Percentiles rank a stretch among this genome's conserved stretches.
These are phyloP conservation scores for Lasiodiplodia sp. DNA, from an alignment of 2,329 filamentous ascomycete genomes.

Conservation along the genomic window DNA sequence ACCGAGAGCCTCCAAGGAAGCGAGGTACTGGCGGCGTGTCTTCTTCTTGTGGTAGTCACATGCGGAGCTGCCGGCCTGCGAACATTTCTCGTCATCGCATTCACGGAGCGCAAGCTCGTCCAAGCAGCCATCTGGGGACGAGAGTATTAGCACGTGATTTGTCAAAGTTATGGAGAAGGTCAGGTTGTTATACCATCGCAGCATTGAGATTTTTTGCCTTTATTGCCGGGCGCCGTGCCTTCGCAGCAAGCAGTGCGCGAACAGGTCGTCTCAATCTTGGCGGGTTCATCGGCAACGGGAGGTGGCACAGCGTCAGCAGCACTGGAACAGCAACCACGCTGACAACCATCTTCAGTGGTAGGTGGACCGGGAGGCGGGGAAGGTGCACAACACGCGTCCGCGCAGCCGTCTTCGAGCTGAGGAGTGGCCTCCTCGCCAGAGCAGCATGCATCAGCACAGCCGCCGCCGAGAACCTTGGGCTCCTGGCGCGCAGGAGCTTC, in stretches of 20 bases:
- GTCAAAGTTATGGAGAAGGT: not conserved
- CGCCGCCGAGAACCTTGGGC: not conserved
- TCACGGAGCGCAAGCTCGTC: conserved; percentile 26
- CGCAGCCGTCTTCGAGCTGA: not conserved
- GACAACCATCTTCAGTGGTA: not conserved
- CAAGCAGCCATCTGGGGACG: conserved; percentile 1
- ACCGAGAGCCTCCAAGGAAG: conserved; percentile 24
- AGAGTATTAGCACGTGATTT: not conserved
- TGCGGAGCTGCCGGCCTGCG: not conserved
- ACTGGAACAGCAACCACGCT: conserved; percentile 2
- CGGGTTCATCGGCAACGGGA: not conserved
- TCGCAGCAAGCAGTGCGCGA: conserved; percentile 11
- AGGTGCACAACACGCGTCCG: not conserved
- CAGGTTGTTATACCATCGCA: conserved; percentile 14
- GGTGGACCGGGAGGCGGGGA: not conserved
- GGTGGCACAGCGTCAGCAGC: not conserved
- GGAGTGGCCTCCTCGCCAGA: not conserved
- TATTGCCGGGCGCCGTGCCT: not conserved
- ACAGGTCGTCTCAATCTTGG: not conserved
- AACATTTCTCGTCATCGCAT: conserved; percentile 1
- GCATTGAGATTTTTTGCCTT: conserved; percentile 16
- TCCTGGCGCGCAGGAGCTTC: not conserved
- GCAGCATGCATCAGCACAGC: conserved; percentile 11
- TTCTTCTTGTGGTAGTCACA: conserved; percentile 26
- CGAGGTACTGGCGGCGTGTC: conserved; percentile 14